Evolutionary conservation across 352 stramenopile species (phyloP), one percentile per base, ranked within the genome.

Genomic region (Hyaloperonospora brassicae): DNA sequence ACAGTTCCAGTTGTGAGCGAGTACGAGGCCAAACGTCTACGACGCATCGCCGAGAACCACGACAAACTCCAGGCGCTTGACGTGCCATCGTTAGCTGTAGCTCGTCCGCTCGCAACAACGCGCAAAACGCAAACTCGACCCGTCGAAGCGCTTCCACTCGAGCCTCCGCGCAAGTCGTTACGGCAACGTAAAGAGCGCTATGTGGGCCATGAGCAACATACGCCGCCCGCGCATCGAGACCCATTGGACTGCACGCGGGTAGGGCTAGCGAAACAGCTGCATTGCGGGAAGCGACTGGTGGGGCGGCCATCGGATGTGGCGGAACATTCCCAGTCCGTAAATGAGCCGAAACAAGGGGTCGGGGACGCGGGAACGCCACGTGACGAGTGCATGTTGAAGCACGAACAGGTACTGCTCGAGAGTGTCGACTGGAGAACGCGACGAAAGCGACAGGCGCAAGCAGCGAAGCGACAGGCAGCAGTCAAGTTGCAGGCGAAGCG

Each of bases 21-120:
- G 50, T 88, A 88, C 41, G 77, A 88, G 44, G 62, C 66, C 49
- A 87, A 88, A 61, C 75, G 77, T 12, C 50, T 66, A 52, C 70
- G 64, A 51, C 77, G 75, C 55, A 74, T 87, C 11, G 68, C 68
- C 35, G 66, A 73, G 57, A 87, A 87, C 59, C 70, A 69, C 23
- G 52, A 55, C 25, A 66, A 61, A 48, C 45, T 87, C 27, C 59
- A 63, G 34, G 55, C 61, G 24, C 69, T 87, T 25, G 48, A 68
- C 17, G 68, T 87, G 1, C 31, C 47, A 1, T 14, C 14, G 6
- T 10, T 68, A 6, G 14, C 1, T 14, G n/a, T 17, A 2, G 2
- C 12, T 12, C 27, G 13, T 2, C 21, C 38, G 11, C n/a, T n/a
- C 0, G 43, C 23, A 1, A 1, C 21, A 0, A 43, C 35, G 17